These are phyloP conservation scores for Nicotiana knightiana DNA, from an alignment of 257 asterid genomes.

Conservation along the genomic window DNA sequence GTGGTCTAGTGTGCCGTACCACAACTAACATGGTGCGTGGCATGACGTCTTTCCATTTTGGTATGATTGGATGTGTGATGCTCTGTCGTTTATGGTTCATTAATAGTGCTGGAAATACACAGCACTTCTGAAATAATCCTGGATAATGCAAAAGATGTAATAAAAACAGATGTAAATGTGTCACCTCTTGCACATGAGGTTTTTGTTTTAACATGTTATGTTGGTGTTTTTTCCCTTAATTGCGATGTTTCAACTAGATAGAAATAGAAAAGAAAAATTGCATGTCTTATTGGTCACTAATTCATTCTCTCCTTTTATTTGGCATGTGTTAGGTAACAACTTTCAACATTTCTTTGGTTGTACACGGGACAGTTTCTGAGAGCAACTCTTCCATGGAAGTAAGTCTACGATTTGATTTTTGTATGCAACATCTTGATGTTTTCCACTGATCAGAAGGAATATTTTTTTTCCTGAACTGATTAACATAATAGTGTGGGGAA, in stretches of 20 bases:
- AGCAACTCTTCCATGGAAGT: slow-evolving; percentile 43
- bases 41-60: neutral
- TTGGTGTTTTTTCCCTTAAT: neutral
- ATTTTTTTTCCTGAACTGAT: neutral
- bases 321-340: slow-evolving; percentile 39
- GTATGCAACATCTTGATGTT: neutral
- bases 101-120: neutral
- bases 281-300: neutral
- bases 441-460: neutral
- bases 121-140: neutral
- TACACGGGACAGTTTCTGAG: slow-evolving; percentile 76
- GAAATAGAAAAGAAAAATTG: neutral
- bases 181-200: neutral
- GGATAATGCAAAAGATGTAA: neutral
- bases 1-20: neutral
- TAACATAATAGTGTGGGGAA: neutral
- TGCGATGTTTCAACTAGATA: neutral
- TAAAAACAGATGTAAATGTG: neutral
- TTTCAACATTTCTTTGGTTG: slow-evolving; percentile 85
- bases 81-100: neutral
- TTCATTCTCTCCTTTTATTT: neutral
- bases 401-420: slow-evolving; percentile 24
- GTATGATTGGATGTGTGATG: neutral
- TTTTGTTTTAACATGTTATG: neutral
- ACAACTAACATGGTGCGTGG: neutral